These are phyloP conservation scores for Neodidymelliopsis sp. DNA, from an alignment of 2,329 filamentous ascomycete species.

Conservation along the genomic window DNA sequence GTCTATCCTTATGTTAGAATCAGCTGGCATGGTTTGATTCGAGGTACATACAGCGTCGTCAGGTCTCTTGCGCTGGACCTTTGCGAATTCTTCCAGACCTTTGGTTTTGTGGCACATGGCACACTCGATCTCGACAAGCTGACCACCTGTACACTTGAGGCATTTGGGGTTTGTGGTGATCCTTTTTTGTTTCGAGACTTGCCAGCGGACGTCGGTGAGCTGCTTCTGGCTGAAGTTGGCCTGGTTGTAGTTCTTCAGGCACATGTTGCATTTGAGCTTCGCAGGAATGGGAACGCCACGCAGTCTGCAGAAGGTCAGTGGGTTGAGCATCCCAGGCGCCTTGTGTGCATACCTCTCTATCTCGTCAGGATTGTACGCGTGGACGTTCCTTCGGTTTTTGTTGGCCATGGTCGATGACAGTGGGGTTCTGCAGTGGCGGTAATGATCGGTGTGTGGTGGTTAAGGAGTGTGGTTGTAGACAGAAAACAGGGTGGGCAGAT, in stretches of 20 bases:
- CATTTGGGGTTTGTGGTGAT: slow-evolving; percentile 50
- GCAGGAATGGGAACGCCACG: slow-evolving; percentile 28
- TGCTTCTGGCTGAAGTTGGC: slow-evolving; percentile 58
- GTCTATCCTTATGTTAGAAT: slow-evolving; percentile 26
- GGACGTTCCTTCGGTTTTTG: slow-evolving; percentile 4
- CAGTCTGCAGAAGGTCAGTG: slow-evolving; percentile 22
- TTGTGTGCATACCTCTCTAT: slow-evolving; percentile 17
- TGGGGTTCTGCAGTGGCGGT: not conserved
- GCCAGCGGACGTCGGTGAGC: slow-evolving; percentile 44
- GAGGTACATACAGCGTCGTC: slow-evolving; percentile 54
- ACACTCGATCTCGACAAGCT: slow-evolving; percentile 58
- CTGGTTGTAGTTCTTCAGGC: slow-evolving; percentile 51
- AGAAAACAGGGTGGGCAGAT: not conserved
- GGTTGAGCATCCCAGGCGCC: not conserved
- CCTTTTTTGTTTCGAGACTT: slow-evolving; percentile 17
- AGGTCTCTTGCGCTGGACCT: slow-evolving; percentile 55
- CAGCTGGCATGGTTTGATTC: not conserved
- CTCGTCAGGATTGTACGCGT: slow-evolving; percentile 22
- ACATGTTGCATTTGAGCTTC: slow-evolving; percentile 56
- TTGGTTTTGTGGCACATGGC: slow-evolving; percentile 57
- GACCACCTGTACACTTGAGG: slow-evolving; percentile 52
- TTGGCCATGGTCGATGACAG: not conserved
- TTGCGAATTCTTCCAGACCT: slow-evolving; percentile 59
- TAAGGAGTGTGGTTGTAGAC: not conserved
- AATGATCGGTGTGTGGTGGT: not conserved